Evolutionary conservation across 2,329 filamentous ascomycete genomes (phyloP).

Genomic region (Atkinsonella texensis): DNA sequence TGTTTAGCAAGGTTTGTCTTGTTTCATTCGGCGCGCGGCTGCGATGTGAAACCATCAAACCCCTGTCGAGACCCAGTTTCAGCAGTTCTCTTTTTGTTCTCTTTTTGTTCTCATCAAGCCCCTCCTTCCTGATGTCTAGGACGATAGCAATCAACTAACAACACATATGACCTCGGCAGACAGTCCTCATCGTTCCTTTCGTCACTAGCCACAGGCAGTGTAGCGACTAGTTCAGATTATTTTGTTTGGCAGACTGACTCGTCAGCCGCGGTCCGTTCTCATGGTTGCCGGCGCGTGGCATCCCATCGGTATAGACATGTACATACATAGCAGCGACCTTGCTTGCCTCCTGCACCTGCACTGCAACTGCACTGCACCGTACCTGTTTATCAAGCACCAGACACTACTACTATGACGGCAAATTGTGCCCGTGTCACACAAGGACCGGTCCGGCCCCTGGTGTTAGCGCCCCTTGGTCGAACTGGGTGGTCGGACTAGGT

Average conservation of each 20-base stretch:
- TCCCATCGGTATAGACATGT: background rate
- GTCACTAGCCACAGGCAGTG: no score
- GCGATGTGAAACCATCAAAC: background rate
- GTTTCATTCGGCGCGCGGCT: slow-evolving; percentile 2
- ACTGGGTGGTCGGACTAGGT: background rate
- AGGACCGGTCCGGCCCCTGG: background rate
- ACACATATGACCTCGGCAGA: background rate
- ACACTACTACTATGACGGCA: background rate
- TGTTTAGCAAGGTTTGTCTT: background rate
- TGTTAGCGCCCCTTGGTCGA: background rate
- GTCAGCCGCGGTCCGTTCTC: background rate
- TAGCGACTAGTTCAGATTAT: no score
- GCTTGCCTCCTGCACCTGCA: background rate
- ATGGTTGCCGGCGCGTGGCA: background rate
- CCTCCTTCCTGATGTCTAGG: background rate
- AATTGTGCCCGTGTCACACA: background rate
- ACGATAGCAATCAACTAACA: background rate
- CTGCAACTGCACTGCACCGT: background rate
- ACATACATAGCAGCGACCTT: no score
- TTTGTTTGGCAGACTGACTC: background rate
- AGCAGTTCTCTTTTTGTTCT: background rate
- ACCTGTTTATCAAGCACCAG: background rate
- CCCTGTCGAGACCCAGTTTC: background rate
- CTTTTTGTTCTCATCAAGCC: background rate
- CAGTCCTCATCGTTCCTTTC: no score